phyloP scores from a whole-genome alignment of 352 stramenopile species.

The Globisporangium viniferum region DNA sequence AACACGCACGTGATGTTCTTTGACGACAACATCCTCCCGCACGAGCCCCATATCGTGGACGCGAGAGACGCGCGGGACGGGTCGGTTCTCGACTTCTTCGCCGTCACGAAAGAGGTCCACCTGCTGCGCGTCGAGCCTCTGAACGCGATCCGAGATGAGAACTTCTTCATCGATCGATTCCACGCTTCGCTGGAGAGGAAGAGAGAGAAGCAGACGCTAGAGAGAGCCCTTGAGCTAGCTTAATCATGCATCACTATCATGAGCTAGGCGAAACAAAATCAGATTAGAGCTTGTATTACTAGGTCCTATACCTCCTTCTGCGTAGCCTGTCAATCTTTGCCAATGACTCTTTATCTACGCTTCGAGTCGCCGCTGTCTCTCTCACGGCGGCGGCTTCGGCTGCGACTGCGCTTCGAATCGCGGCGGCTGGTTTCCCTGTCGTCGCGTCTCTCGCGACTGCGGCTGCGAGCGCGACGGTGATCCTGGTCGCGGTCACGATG shows the following conservation, averaged over 20 bases:
- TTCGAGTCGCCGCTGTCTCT: slow-evolving; percentile 12
- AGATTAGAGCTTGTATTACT: background rate
- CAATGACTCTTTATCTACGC: background rate
- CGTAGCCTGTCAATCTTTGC: background rate
- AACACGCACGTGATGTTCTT: slow-evolving; percentile 63
- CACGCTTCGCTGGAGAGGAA: slow-evolving; percentile 22
- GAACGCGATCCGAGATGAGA: slow-evolving; percentile 44
- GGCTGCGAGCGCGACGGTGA: slow-evolving; percentile 9
- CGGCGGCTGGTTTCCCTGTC: slow-evolving; percentile 7
- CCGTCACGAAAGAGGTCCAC: slow-evolving; percentile 34
- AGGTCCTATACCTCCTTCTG: background rate
- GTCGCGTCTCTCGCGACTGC: slow-evolving; percentile 20
- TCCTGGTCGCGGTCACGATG: slow-evolving; percentile 3
- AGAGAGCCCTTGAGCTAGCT: slow-evolving; percentile 1
- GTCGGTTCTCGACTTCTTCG: slow-evolving; percentile 29
- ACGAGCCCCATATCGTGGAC: slow-evolving; percentile 77
- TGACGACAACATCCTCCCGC: slow-evolving; percentile 72
- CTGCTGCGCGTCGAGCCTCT: slow-evolving; percentile 68
- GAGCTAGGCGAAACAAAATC: background rate
- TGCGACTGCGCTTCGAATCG: slow-evolving; percentile 21
- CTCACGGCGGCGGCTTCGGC: slow-evolving; percentile 10
- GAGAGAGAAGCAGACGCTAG: background rate
- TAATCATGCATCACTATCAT: background rate
- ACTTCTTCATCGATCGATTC: slow-evolving; percentile 59
- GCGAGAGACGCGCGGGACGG: slow-evolving; percentile 31